A percentile compares a stretch with the other conserved stretches of the same genome.
These are phyloP conservation scores for Petunia hybrid DNA, from an alignment of 305 asterid species.

Conservation along the genomic window DNA sequence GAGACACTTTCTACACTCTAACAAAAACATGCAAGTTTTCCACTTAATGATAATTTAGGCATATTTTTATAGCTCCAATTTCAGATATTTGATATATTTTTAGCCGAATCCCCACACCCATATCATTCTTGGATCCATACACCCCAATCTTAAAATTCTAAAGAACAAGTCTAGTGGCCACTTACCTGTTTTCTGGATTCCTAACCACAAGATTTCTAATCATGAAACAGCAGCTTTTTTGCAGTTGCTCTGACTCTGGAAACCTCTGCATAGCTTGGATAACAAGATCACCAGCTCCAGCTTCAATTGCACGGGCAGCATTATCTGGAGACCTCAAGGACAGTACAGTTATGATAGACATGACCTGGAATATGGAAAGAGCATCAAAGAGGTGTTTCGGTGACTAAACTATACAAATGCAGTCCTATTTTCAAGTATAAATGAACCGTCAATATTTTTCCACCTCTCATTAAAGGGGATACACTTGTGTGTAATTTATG, in stretches of 20 bases:
- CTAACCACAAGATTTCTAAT: conserved; percentile 88
- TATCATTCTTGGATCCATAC: too few relatives aligned
- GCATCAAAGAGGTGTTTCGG: not conserved
- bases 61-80: too few relatives aligned
- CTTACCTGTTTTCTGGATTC: conserved; percentile 88
- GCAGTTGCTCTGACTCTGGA: conserved; percentile 83
- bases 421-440: not conserved
- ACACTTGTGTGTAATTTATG: not conserved
- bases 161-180: not conserved
- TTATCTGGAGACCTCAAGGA: conserved; percentile 86
- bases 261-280: conserved; percentile 79
- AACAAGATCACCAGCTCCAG: conserved; percentile 96
- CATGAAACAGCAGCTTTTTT: conserved; percentile 81
- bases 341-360: conserved; percentile 71
- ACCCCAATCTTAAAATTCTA: not conserved
- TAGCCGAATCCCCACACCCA: too few relatives aligned
- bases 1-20: too few relatives aligned
- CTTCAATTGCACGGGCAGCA: conserved; percentile 83
- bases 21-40: too few relatives aligned
- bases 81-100: too few relatives aligned
- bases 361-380: conserved; percentile 54
- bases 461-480: not conserved
- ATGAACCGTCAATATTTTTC: not conserved
- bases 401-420: conserved; percentile 16
- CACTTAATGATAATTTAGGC: too few relatives aligned